These are phyloP conservation scores for Guillardia theta DNA, from an alignment of 78 protist species.

Conservation along the genomic window DNA sequence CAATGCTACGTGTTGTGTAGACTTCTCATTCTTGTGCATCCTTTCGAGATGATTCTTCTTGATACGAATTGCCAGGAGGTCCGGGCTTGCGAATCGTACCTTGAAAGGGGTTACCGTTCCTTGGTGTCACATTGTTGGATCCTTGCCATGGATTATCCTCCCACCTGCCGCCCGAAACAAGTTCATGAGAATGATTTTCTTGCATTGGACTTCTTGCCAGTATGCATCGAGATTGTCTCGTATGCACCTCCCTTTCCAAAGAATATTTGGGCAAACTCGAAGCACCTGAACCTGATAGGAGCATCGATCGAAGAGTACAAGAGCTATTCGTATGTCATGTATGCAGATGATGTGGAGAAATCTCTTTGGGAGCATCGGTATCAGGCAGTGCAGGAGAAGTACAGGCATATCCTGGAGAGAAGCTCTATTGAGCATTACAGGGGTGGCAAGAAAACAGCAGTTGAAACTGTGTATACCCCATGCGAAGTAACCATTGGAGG, in stretches of 20 bases:
- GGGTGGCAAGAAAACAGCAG: neutral
- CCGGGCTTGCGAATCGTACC: no score
- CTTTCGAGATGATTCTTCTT: no score
- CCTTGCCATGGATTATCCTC: no score
- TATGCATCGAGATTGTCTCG: neutral
- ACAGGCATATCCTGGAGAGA: neutral
- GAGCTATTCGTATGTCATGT: neutral
- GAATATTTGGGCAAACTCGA: neutral
- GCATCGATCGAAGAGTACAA: neutral
- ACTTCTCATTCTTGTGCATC: no score
- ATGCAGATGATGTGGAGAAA: neutral
- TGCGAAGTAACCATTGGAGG: neutral
- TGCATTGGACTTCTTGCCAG: neutral
- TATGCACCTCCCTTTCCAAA: neutral
- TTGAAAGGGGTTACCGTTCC: no score
- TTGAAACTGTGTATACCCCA: neutral
- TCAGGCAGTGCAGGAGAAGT: neutral
- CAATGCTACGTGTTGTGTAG: no score
- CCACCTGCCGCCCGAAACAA: no score
- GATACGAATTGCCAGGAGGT: no score
- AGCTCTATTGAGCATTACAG: neutral
- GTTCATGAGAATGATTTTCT: no score
- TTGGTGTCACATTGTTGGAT: no score
- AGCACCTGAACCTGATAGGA: neutral
- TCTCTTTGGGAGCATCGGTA: neutral